Evolutionary conservation across 306 rosid genomes (phyloP), one percentile per base, ranked within the genome.

Genomic region (Albizia julibrissin): DNA sequence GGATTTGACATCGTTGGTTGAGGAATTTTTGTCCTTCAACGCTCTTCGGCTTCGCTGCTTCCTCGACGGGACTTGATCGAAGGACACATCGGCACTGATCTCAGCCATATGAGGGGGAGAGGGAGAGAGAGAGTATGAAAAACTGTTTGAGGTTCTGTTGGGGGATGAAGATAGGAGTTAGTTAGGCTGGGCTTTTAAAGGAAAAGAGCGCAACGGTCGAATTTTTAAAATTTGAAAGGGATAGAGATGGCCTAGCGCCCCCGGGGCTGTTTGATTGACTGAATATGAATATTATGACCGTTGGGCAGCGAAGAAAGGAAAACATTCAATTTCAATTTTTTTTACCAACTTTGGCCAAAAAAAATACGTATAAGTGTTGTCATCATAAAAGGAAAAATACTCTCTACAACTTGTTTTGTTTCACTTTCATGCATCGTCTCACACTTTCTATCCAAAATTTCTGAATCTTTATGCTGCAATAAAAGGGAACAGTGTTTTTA

Each of bases 21-120:
- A 83, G 19, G 89, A 34, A 75, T 84, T 89, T 86, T 89, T 93
- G 64, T 91, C 94, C 87, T 91, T 92, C 77, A 93, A 89, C 0
- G 91, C 92, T 82, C 61, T 90, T 72, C 93, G 83, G 80, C 84
- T 85, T 84, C 91, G 90, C 87, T 85, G 37, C 87, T 83, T 92
- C 93, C 65, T 92, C 1, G 91, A 69, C 3, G 8, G 72, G 27
- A 42, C 50, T 10, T 59, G 46, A 49, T 42, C 77, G 52, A 65
- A 14, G 8, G 89, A 80, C 24, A 81, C 58, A 52, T 78, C 83
- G 6, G 86, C 83, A 29, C 74, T 74, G 15, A 66, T 65, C 44
- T 88, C 93, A 10, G 91, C 96, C 99, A 95, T 93, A n/a, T 31
- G 21, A 39, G 14, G 56, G 54, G 31, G 21, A 39, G 14, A 64